Evolutionary conservation across 2,329 filamentous ascomycete genomes (phyloP), one percentile per base, ranked within the genome.

Genomic region (Leptographium wingfieldii): DNA sequence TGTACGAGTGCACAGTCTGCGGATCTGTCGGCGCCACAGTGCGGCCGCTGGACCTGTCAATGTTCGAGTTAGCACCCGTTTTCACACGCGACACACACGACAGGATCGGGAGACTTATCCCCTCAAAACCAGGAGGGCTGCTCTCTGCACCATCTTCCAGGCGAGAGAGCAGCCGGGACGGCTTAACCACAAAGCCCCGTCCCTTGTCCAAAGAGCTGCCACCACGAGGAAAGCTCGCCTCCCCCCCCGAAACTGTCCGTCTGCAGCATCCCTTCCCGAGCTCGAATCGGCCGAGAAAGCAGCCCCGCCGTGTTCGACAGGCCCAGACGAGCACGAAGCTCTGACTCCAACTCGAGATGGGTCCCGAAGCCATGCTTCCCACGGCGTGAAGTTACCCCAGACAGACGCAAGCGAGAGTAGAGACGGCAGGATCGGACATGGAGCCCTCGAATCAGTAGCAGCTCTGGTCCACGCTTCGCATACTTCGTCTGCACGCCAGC

Each of bases 271-370:
- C 65, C 27, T 22, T 40, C 38, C 43, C 40, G 9, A 16, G 11
- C 43, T 12, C 33, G 25, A 19, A 14, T 14, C n/a, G 35, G 31
- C 52, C 29, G 29, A n/a, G 31, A 38, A 11, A 35, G 31, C 16
- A 25, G 25, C 22, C 10, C 53, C 31, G 25, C 38, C 53, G n/a
- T 11, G 31, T 22, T 29, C 31, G 29, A n/a, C 48, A 70, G 69
- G 68, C 66, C 76, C 80, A 77, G 89, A 92, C 88, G 92, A 92
- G 90, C 81, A 80, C 89, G 77, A 90, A 85, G 78, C 90, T 91
- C 90, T 95, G 90, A 95, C 86, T 77, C 88, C 88, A 90, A 91
- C 88, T 82, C 86, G 71, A 83, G 88, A 90, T 90, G 90, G 88
- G 88, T 90, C 89, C 90, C 80, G 74, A 73, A 67, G 38, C 31